Evolutionary conservation across 2,329 filamentous ascomycete genomes (phyloP), one percentile per base, ranked within the genome.

Genomic region (Xylogone sp.): DNA sequence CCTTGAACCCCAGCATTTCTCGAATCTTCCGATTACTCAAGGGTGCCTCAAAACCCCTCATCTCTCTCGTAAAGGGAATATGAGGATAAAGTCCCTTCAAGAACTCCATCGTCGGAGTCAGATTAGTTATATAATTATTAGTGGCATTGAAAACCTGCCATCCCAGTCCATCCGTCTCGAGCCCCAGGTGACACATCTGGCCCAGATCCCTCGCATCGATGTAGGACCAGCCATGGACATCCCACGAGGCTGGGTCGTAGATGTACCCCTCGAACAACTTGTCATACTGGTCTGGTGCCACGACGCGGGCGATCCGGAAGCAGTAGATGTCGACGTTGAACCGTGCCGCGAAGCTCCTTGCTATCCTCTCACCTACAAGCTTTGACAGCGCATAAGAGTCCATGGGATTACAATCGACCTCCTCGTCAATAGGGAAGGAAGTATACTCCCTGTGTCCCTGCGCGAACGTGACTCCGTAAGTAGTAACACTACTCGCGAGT

Each of bases 141-240:
- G 78, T 81, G 2, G 79, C 81, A 60, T 84, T 84, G 65, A 84
- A 84, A 0, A 83, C 67, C 60, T 84, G 79, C 56, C 81, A 84
- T 0, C 81, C 81, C 7, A 84, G 59, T 0, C 78, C 79, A 60
- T 74, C 71, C 54, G 73, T 77, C 52, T 73, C 56, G 2, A 83
- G 68, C 20, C 70, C 74, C 9, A 77, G 58, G 55, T 82, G 69
- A 60, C 78, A 83, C 50, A 84, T 83, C 62, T 79, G 76, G 0
- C 79, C 82, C 3, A 84, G 62, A 57, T 84, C 81, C 3, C 80
- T 65, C 0, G 77, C 78, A 60, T 84, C 82, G 13, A 79, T 80
- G 61, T 85, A 84, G 18, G 73, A 76, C 81, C 81, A 84, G 0
- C 76, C 81, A 60, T 83, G 81, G 1, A 74, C 67, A 58, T 77